Evolutionary conservation across 2,329 filamentous ascomycete genomes (phyloP), one percentile per base, ranked within the genome.

Genomic region (Diaporthe batatas): DNA sequence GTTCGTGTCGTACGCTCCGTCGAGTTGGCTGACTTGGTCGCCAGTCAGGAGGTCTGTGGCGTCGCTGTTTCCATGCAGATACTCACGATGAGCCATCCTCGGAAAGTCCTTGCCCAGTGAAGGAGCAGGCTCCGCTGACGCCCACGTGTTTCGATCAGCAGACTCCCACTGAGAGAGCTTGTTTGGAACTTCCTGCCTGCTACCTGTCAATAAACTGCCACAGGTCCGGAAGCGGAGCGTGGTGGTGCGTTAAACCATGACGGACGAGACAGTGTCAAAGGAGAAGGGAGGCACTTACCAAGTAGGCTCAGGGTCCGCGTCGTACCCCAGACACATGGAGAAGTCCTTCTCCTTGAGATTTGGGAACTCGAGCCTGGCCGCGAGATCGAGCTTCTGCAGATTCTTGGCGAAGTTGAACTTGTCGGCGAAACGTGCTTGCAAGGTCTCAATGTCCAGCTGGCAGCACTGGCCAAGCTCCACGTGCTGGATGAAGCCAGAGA

Each of bases 401-500:
- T 77, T 75, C 2, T 77, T 76, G 0, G 80, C 76, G 59, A 85
- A 86, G 18, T 78, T 76, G 21, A 82, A 77, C 72, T 83, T 84
- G 70, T 81, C n/a, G 32, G 65, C 51, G 32, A 58, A 71, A 25
- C 72, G 73, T 34, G 71, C 68, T n/a, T 51, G 58, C 23, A 69
- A 42, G 6, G n/a, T 62, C 44, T 73, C 59, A 3, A 51, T 32
- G 5, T 49, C 42, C 72, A 89, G 82, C 0, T 49, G 68, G 1
- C 72, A 36, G 74, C 88, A 90, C 1, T 81, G 70, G 32, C 80
- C 77, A 2, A 75, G 75, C 77, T 89, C 86, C 4, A 89, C 80
- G 65, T 90, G 88, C 0, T 73, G 49, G 68, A 89, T 82, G 47
- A 88, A 81, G 0, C 67, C 74, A 0, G 81, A 79, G 0, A 84